Evolutionary conservation across 768 basidiomycete genomes (phyloP).

Genomic region (Suillus placidus): DNA sequence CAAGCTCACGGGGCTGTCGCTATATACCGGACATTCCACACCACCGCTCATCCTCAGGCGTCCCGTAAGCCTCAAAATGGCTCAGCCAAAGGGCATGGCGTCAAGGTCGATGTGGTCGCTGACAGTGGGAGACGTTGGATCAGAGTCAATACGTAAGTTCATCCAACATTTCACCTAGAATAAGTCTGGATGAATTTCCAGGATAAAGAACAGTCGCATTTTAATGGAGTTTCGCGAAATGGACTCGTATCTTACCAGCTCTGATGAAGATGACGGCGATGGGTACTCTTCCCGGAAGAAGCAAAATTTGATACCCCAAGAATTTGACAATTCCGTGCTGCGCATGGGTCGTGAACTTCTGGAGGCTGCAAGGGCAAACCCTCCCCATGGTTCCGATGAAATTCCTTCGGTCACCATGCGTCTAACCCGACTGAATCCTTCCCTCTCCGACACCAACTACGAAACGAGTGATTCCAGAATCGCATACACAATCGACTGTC

Average conservation of each 20-base stretch:
- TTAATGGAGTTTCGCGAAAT: slow-evolving; percentile 82
- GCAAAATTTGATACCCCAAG: slow-evolving; percentile 43
- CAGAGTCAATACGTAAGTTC: slow-evolving; percentile 81
- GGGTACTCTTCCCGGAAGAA: not conserved
- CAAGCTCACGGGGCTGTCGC: slow-evolving; percentile 60
- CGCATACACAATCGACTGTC: slow-evolving; percentile 52
- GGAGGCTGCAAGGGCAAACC: slow-evolving; percentile 62
- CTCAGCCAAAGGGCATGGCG: slow-evolving; percentile 32
- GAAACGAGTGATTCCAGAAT: slow-evolving; percentile 56
- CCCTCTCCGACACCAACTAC: slow-evolving; percentile 30
- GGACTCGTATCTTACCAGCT: slow-evolving; percentile 72
- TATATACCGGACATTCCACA: slow-evolving; percentile 57
- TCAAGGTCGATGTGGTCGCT: slow-evolving; percentile 83
- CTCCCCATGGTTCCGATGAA: slow-evolving; percentile 34
- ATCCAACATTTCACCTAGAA: slow-evolving; percentile 7
- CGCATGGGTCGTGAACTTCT: slow-evolving; percentile 71
- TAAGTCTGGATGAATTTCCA: slow-evolving; percentile 31
- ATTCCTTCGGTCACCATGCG: slow-evolving; percentile 59
- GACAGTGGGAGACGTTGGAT: slow-evolving; percentile 79
- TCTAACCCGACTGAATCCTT: slow-evolving; percentile 68
- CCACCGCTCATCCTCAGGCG: not conserved
- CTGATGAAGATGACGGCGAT: slow-evolving; percentile 53
- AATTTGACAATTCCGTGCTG: slow-evolving; percentile 75
- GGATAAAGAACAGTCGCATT: slow-evolving; percentile 76
- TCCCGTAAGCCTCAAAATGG: slow-evolving; percentile 5